Conservation (phyloP, 2,329 filamentous ascomycete species). For the Penicillium concentricum region DNA sequence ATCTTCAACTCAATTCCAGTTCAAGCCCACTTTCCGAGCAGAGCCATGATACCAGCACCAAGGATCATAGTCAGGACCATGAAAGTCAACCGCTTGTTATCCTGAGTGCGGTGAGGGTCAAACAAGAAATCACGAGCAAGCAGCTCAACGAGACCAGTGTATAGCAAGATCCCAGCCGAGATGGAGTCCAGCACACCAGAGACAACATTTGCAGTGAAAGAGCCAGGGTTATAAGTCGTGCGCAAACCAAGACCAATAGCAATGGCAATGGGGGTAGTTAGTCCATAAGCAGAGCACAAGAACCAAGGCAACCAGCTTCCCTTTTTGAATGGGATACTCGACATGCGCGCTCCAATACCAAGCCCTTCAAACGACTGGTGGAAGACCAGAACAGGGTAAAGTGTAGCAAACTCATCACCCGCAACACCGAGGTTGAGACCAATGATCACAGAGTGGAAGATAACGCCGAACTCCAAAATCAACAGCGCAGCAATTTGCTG, state of each 20-base stretch:
- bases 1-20: neutral
- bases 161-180: conserved; percentile 52
- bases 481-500: conserved; percentile 44
- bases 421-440: conserved; percentile 62
- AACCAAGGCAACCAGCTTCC: conserved; percentile 51
- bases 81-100: conserved; percentile 39
- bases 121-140: conserved; percentile 53
- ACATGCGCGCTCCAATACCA: conserved; percentile 61
- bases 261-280: conserved; percentile 55
- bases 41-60: conserved; percentile 49
- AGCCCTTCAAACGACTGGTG: conserved; percentile 65
- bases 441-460: conserved; percentile 65
- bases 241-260: conserved; percentile 49
- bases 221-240: conserved; percentile 44
- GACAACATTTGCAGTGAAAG: conserved; percentile 45
- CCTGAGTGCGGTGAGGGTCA: conserved; percentile 46
- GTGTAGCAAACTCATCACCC: conserved; percentile 55
- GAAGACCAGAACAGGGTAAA: conserved; percentile 62
- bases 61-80: conserved; percentile 44
- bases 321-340: conserved; percentile 53
- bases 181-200: conserved; percentile 49
- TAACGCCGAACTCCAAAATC: conserved; percentile 59
- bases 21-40: conserved; percentile 54
- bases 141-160: conserved; percentile 52
- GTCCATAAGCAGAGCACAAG: conserved; percentile 50